Base-by-base conservation (phyloP, 2,329 filamentous ascomycete species). In the Dactylonectria estremocensis region DNA sequence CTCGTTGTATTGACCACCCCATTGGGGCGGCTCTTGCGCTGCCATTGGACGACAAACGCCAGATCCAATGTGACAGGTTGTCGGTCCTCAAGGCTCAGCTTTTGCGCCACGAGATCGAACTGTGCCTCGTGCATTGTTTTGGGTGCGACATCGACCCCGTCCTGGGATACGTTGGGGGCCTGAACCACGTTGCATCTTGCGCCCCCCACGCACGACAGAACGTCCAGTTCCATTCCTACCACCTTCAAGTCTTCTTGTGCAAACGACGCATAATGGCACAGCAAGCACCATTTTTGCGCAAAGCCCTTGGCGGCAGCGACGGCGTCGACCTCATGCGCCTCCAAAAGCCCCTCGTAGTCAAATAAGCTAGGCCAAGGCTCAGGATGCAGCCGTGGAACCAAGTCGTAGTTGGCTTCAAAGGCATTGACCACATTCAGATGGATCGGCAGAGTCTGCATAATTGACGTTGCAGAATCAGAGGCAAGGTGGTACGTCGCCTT, bases 311-410 rank as follows among this genome's bases (percentile, higher is more conserved):
- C 74, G 28, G 63, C 59, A 7, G 69, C 60, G 7, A 67, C 57
- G 11, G 79, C 74, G 11, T 82, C 79, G 28, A 72, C 78, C 31
- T 82, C 80, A 6, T 73, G 69, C 1, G 72, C 68, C 8, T 81
- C 79, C 22, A 80, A 78, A 3, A 89, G 75, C 14, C 82, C 83
- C 22, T 90, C 87, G 18, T 88, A 83, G 59, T 90, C 87, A 80
- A 98, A 99, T 74, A 97, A 91, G 78, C 92, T 95, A 1, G 96
- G 95, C 95, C 96, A 99, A 2, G 90, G 86, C 55, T 92, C 91
- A 0, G 87, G 80, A 79, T 98, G 92, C 3, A 97, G 85, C 10
- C 92, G 89, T 11, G 96, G 95, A 13, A 91, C 87, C 69, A 98
- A 90, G 69, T 97, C 94, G 79, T 97, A 98, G 76, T 93, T 96